Evolutionary conservation across 768 basidiomycete genomes (phyloP).

Genomic region (Leccinum truebloodii): DNA sequence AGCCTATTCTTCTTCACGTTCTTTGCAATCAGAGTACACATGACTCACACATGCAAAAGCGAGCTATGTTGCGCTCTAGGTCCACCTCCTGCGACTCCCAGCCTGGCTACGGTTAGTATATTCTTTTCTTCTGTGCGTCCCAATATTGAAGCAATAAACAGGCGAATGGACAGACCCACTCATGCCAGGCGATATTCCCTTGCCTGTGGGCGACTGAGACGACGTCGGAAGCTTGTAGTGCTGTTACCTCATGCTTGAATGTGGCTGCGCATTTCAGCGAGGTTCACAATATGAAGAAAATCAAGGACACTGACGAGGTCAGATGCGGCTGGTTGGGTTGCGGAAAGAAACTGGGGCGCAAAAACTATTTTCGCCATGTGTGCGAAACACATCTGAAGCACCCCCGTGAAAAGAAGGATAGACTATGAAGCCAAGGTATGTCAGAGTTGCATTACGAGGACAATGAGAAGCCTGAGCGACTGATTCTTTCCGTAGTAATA

Average conservation of each 20-base stretch:
- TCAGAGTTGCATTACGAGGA: background rate
- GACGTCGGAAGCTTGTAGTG: background rate
- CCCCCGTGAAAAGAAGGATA: background rate
- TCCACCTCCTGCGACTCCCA: too few species aligned
- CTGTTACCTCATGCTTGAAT: background rate
- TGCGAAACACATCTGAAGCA: background rate
- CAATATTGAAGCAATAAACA: background rate
- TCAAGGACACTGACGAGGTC: rapidly evolving
- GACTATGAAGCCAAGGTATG: background rate
- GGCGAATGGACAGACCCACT: background rate
- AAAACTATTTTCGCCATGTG: conserved; percentile 11
- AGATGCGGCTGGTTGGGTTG: background rate
- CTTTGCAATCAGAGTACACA: background rate
- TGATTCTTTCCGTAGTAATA: background rate
- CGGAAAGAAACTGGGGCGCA: rapidly evolving
- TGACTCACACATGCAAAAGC: background rate
- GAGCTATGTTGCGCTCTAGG: background rate
- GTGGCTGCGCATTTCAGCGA: background rate
- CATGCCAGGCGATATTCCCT: background rate
- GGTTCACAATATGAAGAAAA: background rate
- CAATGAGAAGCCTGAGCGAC: background rate
- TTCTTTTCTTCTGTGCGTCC: background rate
- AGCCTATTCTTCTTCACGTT: too few species aligned
- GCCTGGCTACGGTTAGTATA: background rate
- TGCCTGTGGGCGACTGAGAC: background rate